Percentiles rank a stretch among this genome's conserved stretches.
phyloP scores from a whole-genome alignment of 2,329 filamentous ascomycete species.

The Alternaria atra region DNA sequence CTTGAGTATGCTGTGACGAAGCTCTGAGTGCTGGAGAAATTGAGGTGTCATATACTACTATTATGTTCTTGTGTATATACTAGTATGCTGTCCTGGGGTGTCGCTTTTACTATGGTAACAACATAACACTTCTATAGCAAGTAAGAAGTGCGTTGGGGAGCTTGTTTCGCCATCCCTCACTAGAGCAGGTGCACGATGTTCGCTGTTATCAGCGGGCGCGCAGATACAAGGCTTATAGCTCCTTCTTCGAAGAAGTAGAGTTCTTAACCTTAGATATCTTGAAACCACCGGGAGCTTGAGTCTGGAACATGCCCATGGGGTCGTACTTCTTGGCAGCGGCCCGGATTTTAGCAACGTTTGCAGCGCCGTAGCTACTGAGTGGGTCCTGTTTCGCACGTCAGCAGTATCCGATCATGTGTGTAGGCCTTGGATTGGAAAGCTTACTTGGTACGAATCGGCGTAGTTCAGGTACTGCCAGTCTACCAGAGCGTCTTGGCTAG shows the following conservation, averaged over 20 bases:
- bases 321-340: slow-evolving; percentile 52
- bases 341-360: slow-evolving; percentile 47
- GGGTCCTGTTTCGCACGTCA: slow-evolving; percentile 44
- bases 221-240: not conserved
- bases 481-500: slow-evolving; percentile 19
- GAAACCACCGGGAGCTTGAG: slow-evolving; percentile 53
- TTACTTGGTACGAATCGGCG: slow-evolving; percentile 41
- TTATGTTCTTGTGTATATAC: not conserved
- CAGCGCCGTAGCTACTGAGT: slow-evolving; percentile 52
- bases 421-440: not conserved
- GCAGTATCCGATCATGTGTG: not conserved
- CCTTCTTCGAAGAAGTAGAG: not conserved
- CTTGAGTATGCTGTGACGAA: not conserved
- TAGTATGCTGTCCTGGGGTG: no score
- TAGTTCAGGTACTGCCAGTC: slow-evolving; percentile 47
- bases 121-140: not conserved
- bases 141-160: not conserved
- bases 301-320: slow-evolving; percentile 53
- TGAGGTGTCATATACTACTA: not conserved
- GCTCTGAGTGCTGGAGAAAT: no score
- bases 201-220: not conserved
- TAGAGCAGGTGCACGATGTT: not conserved
- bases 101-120: not conserved
- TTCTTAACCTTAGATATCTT: slow-evolving; percentile 43
- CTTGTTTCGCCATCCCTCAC: not conserved